Percentiles rank a stretch among this genome's conserved stretches.
phyloP scores from a whole-genome alignment of 345 rosid species.

The Triadica sebifera region DNA sequence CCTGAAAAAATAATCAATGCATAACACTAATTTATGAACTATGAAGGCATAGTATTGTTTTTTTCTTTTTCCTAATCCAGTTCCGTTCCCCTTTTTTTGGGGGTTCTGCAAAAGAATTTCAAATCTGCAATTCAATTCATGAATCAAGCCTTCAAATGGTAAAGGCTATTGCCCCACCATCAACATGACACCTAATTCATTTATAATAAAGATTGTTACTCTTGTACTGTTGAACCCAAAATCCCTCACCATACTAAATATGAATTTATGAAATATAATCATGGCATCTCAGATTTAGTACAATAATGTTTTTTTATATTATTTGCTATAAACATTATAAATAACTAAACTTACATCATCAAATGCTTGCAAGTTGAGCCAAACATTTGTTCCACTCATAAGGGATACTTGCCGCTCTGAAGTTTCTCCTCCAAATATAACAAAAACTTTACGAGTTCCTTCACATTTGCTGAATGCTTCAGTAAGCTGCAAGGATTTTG shows the following conservation, averaged over 20 bases:
- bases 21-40: background rate
- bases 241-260: background rate
- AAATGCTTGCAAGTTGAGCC: slow-evolving; percentile 85
- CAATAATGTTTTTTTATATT: background rate
- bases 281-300: background rate
- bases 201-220: background rate
- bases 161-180: background rate
- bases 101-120: background rate
- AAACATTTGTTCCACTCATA: slow-evolving; percentile 93
- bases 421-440: slow-evolving; percentile 87
- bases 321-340: background rate
- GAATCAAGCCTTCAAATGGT: background rate
- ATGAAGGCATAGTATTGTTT: background rate
- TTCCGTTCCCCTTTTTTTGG: background rate
- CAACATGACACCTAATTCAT: background rate
- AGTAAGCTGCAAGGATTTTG: slow-evolving; percentile 25
- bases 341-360: slow-evolving; percentile 59
- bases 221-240: background rate
- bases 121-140: background rate
- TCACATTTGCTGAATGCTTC: slow-evolving; percentile 31
- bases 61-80: background rate
- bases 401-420: slow-evolving; percentile 98
- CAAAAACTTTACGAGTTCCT: slow-evolving; percentile 56
- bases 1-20: background rate
- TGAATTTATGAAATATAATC: background rate